phyloP scores from a whole-genome alignment of 116 monocot genomes.

The Phalaenopsis hybrid region DNA sequence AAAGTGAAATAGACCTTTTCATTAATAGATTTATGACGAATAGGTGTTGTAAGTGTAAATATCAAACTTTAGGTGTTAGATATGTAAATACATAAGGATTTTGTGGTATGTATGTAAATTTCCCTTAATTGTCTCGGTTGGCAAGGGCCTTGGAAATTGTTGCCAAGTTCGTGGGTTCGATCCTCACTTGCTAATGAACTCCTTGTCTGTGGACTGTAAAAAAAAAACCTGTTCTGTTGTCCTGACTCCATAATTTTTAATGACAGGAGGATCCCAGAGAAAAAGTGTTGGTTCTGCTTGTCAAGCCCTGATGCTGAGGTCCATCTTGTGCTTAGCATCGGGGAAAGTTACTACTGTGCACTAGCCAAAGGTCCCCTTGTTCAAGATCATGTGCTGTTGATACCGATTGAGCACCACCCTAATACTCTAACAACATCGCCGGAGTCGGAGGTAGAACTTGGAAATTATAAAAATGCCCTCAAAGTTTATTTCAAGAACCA shows the following conservation, averaged over 20 bases:
- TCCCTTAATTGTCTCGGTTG: no score
- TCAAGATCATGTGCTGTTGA: slow-evolving; percentile 61
- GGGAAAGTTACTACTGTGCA: slow-evolving; percentile 84
- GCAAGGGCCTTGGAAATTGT: no score
- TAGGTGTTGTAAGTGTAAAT: no score
- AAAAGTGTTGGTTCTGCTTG: slow-evolving; percentile 94
- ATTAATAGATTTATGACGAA: no score
- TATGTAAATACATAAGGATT: no score
- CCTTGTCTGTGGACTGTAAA: no score
- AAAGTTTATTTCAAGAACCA: slow-evolving; percentile 58
- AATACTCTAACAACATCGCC: slow-evolving; percentile 54
- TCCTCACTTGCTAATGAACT: no score
- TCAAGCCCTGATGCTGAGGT: slow-evolving; percentile 85
- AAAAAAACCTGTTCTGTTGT: neutral
- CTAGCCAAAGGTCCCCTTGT: slow-evolving; percentile 93
- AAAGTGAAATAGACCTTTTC: no score
- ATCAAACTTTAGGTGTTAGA: no score
- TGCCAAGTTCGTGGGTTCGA: no score
- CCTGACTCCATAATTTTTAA: neutral
- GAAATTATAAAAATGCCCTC: slow-evolving; percentile 46
- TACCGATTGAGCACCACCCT: slow-evolving; percentile 89
- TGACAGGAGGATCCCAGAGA: slow-evolving; percentile 39
- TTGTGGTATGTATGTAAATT: no score
- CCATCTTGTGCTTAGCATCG: slow-evolving; percentile 69
- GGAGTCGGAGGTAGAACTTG: slow-evolving; percentile 65